Evolutionary conservation across 352 stramenopile species (phyloP), one percentile per base, ranked within the genome.

Genomic region (Phytophthora tentaculata): DNA sequence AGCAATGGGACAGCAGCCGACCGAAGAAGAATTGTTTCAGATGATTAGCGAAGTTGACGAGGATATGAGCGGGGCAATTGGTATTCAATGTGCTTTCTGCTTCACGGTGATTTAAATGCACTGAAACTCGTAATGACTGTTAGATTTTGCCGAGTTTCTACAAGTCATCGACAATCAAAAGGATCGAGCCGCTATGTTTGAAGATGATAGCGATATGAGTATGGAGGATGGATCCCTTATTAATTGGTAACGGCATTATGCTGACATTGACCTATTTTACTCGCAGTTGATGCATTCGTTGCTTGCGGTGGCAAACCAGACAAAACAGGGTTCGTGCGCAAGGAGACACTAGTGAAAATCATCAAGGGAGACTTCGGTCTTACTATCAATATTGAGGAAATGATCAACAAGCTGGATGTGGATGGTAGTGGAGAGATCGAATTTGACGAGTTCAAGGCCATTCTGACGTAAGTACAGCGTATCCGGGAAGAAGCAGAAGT

Each of bases 91-190:
- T 39, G 43, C 17, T 49, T 6, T 16, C 16, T 22, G 24, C 14
- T 16, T 22, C n/a, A 20, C 22, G 24, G 29, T 20, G 20, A 5
- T 45, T 4, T 47, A 57, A 10, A 14, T 17, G 3, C 48, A n/a
- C 10, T 52, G 14, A 32, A 56, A 39, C 14, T 43, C 13, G 7
- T n/a, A 9, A 39, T 51, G 16, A 14, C 35, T 44, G 20, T 19
- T 63, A 93, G 97, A 99, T 67, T 99, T 99, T 83, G 92, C 94
- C 58, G 97, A 99, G 68, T 99, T 99, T 67, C 79, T 99, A 22
- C 97, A 98, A 77, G 95, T 99, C 28, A 99, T 99, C 50, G 96
- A 98, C 74, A 98, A 97, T 56, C 97, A 99, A 72, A 99, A 99
- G 70, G 95, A 98, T 60, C 81, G 93, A 23, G 95, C 96, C 3